Percentiles rank a stretch among this genome's conserved stretches.
Conservation (phyloP, 2,329 filamentous ascomycete species). For the Fusarium austroafricanum region DNA sequence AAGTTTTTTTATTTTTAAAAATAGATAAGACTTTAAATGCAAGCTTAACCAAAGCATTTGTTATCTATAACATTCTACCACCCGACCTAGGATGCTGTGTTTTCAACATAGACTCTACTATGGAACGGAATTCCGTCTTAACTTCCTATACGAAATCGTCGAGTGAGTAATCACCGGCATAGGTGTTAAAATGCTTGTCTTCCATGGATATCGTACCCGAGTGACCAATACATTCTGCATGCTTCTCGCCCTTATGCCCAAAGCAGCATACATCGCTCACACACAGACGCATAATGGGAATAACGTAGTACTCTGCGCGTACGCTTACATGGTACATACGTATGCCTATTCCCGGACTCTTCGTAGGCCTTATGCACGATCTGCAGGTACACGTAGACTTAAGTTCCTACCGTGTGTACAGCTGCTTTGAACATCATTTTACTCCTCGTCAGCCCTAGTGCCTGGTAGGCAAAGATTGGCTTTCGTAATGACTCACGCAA, state of each 20-base stretch:
- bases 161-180: neutral
- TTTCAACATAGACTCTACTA: neutral
- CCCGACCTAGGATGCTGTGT: too few species aligned
- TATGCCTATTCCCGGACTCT: conserved; percentile 4
- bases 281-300: neutral
- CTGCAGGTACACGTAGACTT: conserved; percentile 16
- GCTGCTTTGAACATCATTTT: neutral
- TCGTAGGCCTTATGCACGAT: conserved; percentile 34
- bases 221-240: conserved; percentile 11
- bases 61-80: neutral
- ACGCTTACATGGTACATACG: conserved; percentile 9
- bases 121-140: neutral
- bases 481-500: conserved; percentile 47
- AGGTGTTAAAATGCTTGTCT: neutral
- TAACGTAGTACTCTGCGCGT: conserved; percentile 4
- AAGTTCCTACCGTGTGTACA: neutral
- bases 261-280: neutral
- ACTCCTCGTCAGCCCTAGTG: conserved; percentile 14
- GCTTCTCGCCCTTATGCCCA: neutral
- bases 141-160: neutral
- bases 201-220: neutral
- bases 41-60: neutral
- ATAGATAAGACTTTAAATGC: too few species aligned
- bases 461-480: neutral
- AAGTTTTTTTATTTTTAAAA: too few species aligned